Conservation (phyloP, 2,329 filamentous ascomycete species). For the Sodiomyces alkalinus region DNA sequence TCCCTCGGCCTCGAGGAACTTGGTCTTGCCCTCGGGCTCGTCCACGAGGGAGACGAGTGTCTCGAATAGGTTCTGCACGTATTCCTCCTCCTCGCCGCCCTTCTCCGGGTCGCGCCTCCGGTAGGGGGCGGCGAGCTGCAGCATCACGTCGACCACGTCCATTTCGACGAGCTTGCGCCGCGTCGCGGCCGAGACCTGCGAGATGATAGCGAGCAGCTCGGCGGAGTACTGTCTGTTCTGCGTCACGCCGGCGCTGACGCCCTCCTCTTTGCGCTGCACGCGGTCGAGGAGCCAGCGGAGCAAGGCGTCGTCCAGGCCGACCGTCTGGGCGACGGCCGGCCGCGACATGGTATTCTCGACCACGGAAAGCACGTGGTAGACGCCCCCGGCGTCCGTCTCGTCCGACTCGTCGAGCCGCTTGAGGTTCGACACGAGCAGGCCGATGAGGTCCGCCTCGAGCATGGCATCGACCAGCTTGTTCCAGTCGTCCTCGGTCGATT, state of each 20-base stretch:
- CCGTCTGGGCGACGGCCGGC: constrained; percentile 48
- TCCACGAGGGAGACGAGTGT: constrained; percentile 68
- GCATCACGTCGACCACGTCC: constrained; percentile 62
- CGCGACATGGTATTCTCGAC: constrained; percentile 77
- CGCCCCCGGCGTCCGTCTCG: constrained; percentile 60
- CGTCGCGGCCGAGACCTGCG: constrained; percentile 59
- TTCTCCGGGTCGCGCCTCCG: constrained; percentile 74
- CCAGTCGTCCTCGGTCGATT: constrained; percentile 70
- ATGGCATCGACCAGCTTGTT: constrained; percentile 53
- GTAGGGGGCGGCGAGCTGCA: constrained; percentile 75
- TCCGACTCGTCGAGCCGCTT: constrained; percentile 61
- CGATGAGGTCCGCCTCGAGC: constrained; percentile 55
- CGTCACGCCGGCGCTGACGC: constrained; percentile 44
- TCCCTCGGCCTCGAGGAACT: constrained; percentile 81
- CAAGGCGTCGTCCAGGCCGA: constrained; percentile 54
- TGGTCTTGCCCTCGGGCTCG: constrained; percentile 56
- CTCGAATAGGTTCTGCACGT: constrained; percentile 87
- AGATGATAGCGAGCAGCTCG: constrained; percentile 77
- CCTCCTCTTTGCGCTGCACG: constrained; percentile 55
- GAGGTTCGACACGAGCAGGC: constrained; percentile 64
- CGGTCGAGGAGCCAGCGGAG: constrained; percentile 66
- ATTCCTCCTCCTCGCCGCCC: constrained; percentile 84
- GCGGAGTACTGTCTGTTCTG: constrained; percentile 96
- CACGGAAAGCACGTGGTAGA: constrained; percentile 73
- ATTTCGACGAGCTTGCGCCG: constrained; percentile 44